Base-by-base conservation (phyloP, 2,329 filamentous ascomycete genomes). In the Dothiorella sarmentorum region DNA sequence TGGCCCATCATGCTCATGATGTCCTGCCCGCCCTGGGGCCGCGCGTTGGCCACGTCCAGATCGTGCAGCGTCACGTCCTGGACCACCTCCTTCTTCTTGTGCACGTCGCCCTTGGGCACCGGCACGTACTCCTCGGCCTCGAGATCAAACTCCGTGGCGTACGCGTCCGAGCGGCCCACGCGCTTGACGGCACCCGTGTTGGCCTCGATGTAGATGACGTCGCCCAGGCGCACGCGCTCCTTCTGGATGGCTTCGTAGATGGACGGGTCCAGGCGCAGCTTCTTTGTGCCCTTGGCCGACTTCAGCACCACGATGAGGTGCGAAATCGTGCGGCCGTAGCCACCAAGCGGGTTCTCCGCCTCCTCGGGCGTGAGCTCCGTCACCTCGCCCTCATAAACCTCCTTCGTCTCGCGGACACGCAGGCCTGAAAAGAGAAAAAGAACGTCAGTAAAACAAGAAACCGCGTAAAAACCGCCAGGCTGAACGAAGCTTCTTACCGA, bases 1-100 rank as follows among this genome's bases (percentile, higher is more conserved):
- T 99, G 94, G 68, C 94, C 94, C 93, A 99, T 97, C 94, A 99
- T 97, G 79, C 92, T 97, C 92, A 99, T 97, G 65, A 99, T 96
- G 74, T 99, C 94, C 80, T 99, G 94, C 43, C 94, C 94, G 56
- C 94, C 94, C 78, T 97, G 91, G 4, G 94, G 94, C 68, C 93
- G 82, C 13, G 94, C 89, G 69, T 99, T 99, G 64, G 94, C 94
- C 63, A 97, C 88, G 70, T 99, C 94, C 59, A 99, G 81, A 71
- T 99, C 94, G 75, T 99, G 94, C 63, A 99, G 82, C 44, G 94
- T 97, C 63, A 99, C 94, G 69, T 99, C 94, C 74, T 99, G 94
- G 33, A 99, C 94, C 66, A 99, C 96, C 77, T 99, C 94, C 81
- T 99, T 99, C 85, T 97, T 97, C 85, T 99, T 99, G 81, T 97